Evolutionary conservation across 768 basidiomycete species (phyloP), one percentile per base, ranked within the genome.

Genomic region (Boletus rufocinnamomeus): DNA sequence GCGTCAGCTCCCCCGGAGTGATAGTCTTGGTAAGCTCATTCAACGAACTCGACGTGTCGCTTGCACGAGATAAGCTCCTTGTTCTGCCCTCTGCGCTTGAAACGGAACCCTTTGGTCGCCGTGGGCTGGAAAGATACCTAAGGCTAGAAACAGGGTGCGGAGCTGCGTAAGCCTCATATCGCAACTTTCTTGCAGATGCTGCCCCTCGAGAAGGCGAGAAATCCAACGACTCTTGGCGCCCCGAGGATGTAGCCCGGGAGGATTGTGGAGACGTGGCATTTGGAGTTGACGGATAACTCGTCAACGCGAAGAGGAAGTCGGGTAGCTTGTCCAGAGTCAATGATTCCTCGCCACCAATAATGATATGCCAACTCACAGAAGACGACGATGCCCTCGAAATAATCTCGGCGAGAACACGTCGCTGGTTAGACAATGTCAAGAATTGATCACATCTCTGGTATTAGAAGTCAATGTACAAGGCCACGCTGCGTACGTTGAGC

Each of bases 391-490:
- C 79, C n/a, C 67, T 74, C 4, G 75, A 69, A 41, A 87, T 64
- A 49, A 88, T 79, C 14, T 77, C 72, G 21, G 69, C 59, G 21
- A 92, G 78, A 6, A 74, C 60, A 11, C 75, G 69, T 61, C 76
- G 80, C 54, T 86, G 74, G 21, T 71, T 67, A 8, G 74, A 75
- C 17, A 89, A 72, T 13, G 72, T 74, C 32, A 84, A 63, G 66
- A 93, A 91, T 68, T 89, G 85, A 27, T 82, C 78, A 65, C 89
- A 91, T 55, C 90, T 82, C 91, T 93, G 64, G 35, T 51, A 53
- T 41, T 30, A 56, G 34, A 44, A 21, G 51, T 64, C 34, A 69
- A 30, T 54, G 41, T 48, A 21, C 45, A 21, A 23, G 43, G 34
- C 25, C 28, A 11, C 23, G 23, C 27, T 48, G 28, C 11, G 23